Base-by-base conservation (phyloP, 192 early-diverging fungal genomes). In the Coemansia sp. region DNA sequence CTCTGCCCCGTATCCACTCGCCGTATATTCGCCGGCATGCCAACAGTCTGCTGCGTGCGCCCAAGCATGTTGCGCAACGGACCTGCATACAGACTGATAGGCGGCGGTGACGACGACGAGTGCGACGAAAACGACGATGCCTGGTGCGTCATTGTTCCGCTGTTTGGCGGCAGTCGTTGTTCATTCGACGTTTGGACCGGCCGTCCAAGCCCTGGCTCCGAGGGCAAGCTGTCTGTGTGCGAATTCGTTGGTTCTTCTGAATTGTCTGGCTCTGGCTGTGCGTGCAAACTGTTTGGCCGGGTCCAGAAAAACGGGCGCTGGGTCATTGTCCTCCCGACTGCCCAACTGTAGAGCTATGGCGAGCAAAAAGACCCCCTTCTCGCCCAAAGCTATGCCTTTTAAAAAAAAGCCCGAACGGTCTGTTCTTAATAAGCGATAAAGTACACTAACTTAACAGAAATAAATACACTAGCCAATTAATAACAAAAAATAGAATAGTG, bases 61-160 rank as follows among this genome's bases (percentile, higher is more conserved):
- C 46, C 19, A 25, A 71, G 58, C 62, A 72, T 59, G 28, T 38
- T 53, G 65, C 75, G 75, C 40, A 69, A 26, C 1, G 75, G 60
- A 2, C 69, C 68, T 1, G 65, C 59, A 34, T 72, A 78, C 12
- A 69, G 75, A 50, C 72, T 74, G 3, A 79, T 63, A 14, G 76
- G 73, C n/a, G 77, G 76, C 40, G 76, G 73, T 23, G 68, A 61
- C 51, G 77, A 79, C 21, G 77, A 79, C 28, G 74, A 77, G 25
- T 68, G 57, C 38, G 70, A 67, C 19, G 75, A 78, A 48, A 72
- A 72, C 8, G 65, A 59, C 17, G 75, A 69, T 50, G 68, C 60
- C 25, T 66, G 61, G 47, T 52, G 21, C 6, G 26, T 51, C 19
- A 14, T 40, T 46, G 23, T 28, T 11, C 42, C 22, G 64, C 60